Percentiles rank a stretch among this genome's conserved stretches.
Conservation (phyloP, 352 stramenopile genomes). For the Phytophthora fragariae region DNA sequence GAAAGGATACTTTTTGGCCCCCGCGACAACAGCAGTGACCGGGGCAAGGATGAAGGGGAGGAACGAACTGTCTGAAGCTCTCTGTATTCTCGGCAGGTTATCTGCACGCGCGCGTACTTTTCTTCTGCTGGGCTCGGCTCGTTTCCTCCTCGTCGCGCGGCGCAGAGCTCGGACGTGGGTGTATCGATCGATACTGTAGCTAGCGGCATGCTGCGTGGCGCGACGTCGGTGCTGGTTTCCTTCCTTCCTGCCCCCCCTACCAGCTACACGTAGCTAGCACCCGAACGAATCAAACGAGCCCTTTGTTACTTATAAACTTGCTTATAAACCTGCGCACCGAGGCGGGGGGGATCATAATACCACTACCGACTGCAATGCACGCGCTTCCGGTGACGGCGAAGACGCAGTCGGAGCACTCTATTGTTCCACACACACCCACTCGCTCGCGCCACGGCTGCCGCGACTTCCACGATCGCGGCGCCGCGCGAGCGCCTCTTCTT, state of each 20-base stretch:
- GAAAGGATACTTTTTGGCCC: constrained; percentile 38
- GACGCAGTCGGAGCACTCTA: constrained; percentile 48
- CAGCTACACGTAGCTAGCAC: constrained; percentile 12
- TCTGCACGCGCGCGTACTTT: constrained; percentile 42
- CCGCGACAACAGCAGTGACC: background rate
- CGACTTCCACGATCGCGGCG: constrained; percentile 43
- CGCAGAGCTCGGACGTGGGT: background rate
- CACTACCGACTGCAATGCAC: constrained; percentile 54
- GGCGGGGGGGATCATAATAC: constrained; percentile 45
- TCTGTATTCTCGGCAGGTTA: constrained; percentile 45
- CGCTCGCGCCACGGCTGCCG: constrained; percentile 20
- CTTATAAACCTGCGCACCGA: constrained; percentile 54
- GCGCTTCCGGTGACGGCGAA: constrained; percentile 46
- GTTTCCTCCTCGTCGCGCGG: constrained; percentile 20
- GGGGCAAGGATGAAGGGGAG: constrained; percentile 1
- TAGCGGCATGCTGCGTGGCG: too few species aligned
- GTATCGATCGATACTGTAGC: too few species aligned
- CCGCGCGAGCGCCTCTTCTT: constrained; percentile 40
- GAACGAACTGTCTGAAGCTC: constrained; percentile 37
- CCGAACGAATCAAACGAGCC: constrained; percentile 41
- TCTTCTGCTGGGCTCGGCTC: constrained; percentile 31
- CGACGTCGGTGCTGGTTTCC: constrained; percentile 8
- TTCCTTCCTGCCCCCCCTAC: constrained; percentile 10
- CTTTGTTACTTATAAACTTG: constrained; percentile 59
- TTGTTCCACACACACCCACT: constrained; percentile 47